phyloP scores from a whole-genome alignment of 2,329 filamentous ascomycete species.

The Pseudogymnoascus sp. region DNA sequence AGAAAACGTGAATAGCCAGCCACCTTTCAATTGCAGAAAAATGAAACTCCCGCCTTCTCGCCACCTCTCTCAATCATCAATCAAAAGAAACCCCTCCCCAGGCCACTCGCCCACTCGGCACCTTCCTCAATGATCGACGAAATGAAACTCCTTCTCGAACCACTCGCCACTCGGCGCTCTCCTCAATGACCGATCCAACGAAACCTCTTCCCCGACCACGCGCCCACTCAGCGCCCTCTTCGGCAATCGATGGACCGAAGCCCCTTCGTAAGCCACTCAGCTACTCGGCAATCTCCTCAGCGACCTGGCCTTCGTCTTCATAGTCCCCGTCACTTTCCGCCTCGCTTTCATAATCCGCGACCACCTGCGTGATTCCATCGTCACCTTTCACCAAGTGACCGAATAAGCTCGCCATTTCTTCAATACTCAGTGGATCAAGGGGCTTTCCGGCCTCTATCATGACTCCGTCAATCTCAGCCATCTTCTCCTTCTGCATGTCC shows the following conservation, averaged over 20 bases:
- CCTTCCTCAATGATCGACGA: not conserved
- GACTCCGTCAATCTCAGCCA: conserved; percentile 36
- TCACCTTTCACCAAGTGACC: conserved; percentile 36
- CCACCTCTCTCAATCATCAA: not conserved
- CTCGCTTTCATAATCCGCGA: conserved; percentile 25
- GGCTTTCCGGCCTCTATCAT: conserved; percentile 22
- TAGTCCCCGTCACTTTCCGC: conserved; percentile 5
- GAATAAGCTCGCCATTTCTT: conserved; percentile 42
- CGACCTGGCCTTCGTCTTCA: not conserved
- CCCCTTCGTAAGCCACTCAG: not conserved
- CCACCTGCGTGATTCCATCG: conserved; percentile 28
- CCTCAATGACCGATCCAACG: not conserved
- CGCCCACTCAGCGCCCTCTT: not conserved
- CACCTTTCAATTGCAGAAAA: not conserved
- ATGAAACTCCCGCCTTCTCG: not conserved
- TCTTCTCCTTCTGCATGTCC: conserved; percentile 51
- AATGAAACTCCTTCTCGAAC: not conserved
- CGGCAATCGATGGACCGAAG: not conserved
- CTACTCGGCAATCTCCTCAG: not conserved
- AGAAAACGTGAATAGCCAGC: not conserved
- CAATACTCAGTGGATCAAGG: conserved; percentile 25
- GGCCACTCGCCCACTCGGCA: not conserved
- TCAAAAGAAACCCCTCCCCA: not conserved
- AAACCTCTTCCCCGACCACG: not conserved
- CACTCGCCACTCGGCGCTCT: too few relatives aligned